Evolutionary conservation across 2,329 filamentous ascomycete genomes (phyloP).

Genomic region (Zymoseptoria pseudotritici): DNA sequence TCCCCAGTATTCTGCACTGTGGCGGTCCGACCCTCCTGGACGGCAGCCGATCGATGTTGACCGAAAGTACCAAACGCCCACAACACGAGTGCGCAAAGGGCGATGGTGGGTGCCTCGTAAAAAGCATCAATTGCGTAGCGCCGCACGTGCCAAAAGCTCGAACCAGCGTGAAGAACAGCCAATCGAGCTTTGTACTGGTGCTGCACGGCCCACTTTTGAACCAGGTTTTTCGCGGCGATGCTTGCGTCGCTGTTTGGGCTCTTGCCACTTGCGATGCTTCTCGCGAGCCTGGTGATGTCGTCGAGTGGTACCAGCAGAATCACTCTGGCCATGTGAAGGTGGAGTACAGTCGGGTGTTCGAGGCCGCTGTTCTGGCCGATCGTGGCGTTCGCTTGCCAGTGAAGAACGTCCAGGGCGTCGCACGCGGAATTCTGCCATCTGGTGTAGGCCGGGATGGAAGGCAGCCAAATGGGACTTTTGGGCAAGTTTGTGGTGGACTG

Average conservation of each 20-base stretch:
- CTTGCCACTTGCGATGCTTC: conserved; percentile 24
- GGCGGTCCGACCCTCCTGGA: not conserved
- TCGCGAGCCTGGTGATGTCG: conserved; percentile 40
- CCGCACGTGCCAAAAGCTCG: conserved; percentile 46
- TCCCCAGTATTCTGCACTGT: conserved; percentile 3
- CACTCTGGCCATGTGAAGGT: conserved; percentile 49
- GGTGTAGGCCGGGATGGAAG: conserved; percentile 40
- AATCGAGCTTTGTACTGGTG: conserved; percentile 52
- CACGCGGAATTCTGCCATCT: conserved; percentile 43
- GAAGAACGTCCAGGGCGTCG: conserved; percentile 48
- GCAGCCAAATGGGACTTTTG: conserved; percentile 35
- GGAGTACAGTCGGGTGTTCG: conserved; percentile 49
- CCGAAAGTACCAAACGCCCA: conserved; percentile 50
- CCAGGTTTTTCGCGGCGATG: conserved; percentile 1
- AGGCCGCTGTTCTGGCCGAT: conserved; percentile 44
- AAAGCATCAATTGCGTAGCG: conserved; percentile 44
- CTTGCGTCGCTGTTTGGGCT: conserved; percentile 1
- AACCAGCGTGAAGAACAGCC: conserved; percentile 48
- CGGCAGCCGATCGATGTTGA: not conserved
- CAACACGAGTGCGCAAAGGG: conserved; percentile 57
- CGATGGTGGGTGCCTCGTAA: conserved; percentile 59
- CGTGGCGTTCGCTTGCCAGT: conserved; percentile 50
- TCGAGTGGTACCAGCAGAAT: conserved; percentile 45
- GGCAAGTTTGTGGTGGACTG: conserved; percentile 14
- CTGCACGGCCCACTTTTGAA: conserved; percentile 44